These are phyloP conservation scores for Dicorynia guianensis DNA, from an alignment of 306 rosid genomes.

Conservation along the genomic window DNA sequence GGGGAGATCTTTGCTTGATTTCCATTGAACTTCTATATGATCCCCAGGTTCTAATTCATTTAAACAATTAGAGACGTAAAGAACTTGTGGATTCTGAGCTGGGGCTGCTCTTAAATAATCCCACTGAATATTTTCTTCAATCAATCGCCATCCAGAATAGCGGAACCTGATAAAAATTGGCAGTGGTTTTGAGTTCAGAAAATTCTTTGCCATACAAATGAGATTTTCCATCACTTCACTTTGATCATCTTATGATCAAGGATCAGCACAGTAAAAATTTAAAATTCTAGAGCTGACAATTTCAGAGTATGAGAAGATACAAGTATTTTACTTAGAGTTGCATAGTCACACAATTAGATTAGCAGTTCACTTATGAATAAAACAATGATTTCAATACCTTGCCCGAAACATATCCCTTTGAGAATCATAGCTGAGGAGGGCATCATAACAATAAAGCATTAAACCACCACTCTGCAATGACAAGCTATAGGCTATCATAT, in stretches of 20 bases:
- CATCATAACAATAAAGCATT: conserved; percentile 67
- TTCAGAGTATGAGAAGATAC: too few relatives aligned
- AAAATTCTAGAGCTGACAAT: too few relatives aligned
- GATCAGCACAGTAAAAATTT: too few relatives aligned
- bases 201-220: too few relatives aligned
- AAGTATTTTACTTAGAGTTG: not conserved
- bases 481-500: not conserved
- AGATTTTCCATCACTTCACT: too few relatives aligned
- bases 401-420: conserved; percentile 52
- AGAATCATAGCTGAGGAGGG: conserved; percentile 54
- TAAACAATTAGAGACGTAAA: conserved; percentile 57
- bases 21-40: conserved; percentile 72
- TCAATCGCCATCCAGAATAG: conserved; percentile 51
- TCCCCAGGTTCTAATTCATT: conserved; percentile 61
- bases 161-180: conserved; percentile 48
- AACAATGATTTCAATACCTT: conserved; percentile 49
- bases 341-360: not conserved
- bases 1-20: conserved; percentile 57
- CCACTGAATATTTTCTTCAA: conserved; percentile 60
- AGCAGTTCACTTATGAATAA: not conserved
- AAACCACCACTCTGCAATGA: conserved; percentile 60
- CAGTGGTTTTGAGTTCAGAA: conserved; percentile 1
- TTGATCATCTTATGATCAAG: too few relatives aligned
- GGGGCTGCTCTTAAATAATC: conserved; percentile 64
- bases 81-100: conserved; percentile 46